Conservation (phyloP, 2,329 filamentous ascomycete species). For the Zarea fungicola region DNA sequence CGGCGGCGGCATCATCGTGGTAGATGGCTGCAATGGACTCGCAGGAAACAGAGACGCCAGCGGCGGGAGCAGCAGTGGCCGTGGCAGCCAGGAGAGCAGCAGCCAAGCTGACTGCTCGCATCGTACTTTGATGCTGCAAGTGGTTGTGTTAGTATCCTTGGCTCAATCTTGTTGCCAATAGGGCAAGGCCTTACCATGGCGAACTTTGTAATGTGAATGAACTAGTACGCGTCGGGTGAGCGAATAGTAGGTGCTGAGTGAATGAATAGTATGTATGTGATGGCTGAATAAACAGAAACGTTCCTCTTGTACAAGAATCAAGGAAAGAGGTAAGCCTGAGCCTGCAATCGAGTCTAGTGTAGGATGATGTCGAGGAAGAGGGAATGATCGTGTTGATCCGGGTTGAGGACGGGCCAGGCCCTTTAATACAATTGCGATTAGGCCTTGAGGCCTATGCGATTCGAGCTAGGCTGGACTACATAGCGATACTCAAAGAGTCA, state of each 20-base stretch:
- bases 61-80: background rate
- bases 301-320: too few species aligned
- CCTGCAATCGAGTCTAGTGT: too few species aligned
- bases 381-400: background rate
- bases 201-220: background rate
- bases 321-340: background rate
- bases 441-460: background rate
- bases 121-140: background rate
- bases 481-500: too few species aligned
- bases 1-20: slow-evolving; percentile 1
- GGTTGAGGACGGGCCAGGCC: background rate
- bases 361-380: background rate
- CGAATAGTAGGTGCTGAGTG: too few species aligned
- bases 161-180: background rate
- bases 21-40: background rate
- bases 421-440: background rate
- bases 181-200: background rate
- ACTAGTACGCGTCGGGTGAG: background rate
- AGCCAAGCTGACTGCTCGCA: slow-evolving; percentile 2
- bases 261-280: too few species aligned
- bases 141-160: background rate
- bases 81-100: background rate
- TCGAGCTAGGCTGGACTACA: slow-evolving; percentile 1
- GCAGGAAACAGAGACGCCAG: background rate
- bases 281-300: too few species aligned